Evolutionary conservation across 768 basidiomycete genomes (phyloP).

Genomic region (Sutorius australiensis): DNA sequence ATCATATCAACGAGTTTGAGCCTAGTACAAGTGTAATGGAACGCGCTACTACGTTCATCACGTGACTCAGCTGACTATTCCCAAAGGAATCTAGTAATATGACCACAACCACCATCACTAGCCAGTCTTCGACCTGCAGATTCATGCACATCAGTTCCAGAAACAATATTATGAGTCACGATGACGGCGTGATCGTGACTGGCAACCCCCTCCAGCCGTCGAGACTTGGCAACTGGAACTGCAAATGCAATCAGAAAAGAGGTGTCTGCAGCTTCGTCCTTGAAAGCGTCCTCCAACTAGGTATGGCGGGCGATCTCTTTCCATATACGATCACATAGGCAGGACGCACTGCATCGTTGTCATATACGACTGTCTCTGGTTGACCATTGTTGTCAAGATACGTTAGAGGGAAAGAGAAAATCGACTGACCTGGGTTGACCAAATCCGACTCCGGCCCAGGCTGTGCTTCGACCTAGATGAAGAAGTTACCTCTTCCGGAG

Average conservation of each 20-base stretch:
- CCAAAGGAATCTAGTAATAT: not conserved
- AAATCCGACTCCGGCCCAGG: constrained; percentile 13
- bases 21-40: too few species aligned
- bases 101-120: not conserved
- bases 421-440: constrained; percentile 8
- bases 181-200: not conserved
- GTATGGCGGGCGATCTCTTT: not conserved
- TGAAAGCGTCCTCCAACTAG: not conserved
- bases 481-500: too few species aligned
- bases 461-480: constrained; percentile 11
- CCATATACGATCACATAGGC: constrained; percentile 13
- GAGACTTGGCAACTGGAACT: not conserved
- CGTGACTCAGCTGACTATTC: too few species aligned
- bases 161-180: not conserved
- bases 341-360: constrained; percentile 14
- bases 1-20: too few species aligned
- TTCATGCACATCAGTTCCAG: not conserved
- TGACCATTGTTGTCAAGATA: not conserved
- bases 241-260: not conserved
- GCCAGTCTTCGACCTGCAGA: not conserved
- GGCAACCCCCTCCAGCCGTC: not conserved
- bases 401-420: not conserved
- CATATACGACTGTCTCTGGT: constrained; percentile 13
- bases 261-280: constrained; percentile 1
- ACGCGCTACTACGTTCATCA: too few species aligned